Conservation (phyloP, 805 yeast species). For the Candida patagonica region DNA sequence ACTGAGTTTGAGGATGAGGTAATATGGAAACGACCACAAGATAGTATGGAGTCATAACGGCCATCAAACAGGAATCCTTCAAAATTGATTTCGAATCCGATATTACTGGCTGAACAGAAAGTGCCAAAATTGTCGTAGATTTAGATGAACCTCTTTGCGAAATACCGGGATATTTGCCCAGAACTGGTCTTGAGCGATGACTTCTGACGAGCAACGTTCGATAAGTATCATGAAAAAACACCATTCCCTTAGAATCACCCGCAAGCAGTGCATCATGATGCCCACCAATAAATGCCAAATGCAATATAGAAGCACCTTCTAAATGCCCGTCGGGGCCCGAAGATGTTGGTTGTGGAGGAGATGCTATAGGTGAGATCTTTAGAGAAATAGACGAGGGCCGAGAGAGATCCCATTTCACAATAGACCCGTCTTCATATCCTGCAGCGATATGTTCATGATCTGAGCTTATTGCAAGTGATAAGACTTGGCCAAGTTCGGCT, state of each 20-base stretch:
- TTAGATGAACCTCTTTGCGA: conserved; percentile 8
- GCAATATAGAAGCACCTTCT: conserved; percentile 31
- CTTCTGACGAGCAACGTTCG: conserved; percentile 46
- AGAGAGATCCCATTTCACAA: conserved; percentile 58
- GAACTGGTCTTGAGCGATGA: conserved; percentile 38
- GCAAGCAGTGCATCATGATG: conserved; percentile 49
- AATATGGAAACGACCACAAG: conserved; percentile 47
- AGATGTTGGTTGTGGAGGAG: not conserved
- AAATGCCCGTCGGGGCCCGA: conserved; percentile 33
- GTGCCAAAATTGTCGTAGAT: conserved; percentile 32
- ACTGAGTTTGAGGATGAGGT: conserved; percentile 45
- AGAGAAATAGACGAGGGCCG: conserved; percentile 25
- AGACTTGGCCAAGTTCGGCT: conserved; percentile 38
- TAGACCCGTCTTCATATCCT: conserved; percentile 57
- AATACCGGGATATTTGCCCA: conserved; percentile 37
- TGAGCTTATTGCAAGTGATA: conserved; percentile 48
- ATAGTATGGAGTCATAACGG: conserved; percentile 45
- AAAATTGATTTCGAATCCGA: conserved; percentile 39
- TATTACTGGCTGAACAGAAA: conserved; percentile 53
- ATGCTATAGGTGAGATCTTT: conserved; percentile 24
- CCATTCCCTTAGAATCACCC: conserved; percentile 47
- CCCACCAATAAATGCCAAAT: conserved; percentile 39
- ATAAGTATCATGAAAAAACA: conserved; percentile 55
- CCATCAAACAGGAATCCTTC: conserved; percentile 51
- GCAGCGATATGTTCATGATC: conserved; percentile 65